A percentile compares a stretch with the other conserved stretches of the same genome.
phyloP scores from a whole-genome alignment of 805 yeast genomes.

The Maudiozyma serrabonitensis region DNA sequence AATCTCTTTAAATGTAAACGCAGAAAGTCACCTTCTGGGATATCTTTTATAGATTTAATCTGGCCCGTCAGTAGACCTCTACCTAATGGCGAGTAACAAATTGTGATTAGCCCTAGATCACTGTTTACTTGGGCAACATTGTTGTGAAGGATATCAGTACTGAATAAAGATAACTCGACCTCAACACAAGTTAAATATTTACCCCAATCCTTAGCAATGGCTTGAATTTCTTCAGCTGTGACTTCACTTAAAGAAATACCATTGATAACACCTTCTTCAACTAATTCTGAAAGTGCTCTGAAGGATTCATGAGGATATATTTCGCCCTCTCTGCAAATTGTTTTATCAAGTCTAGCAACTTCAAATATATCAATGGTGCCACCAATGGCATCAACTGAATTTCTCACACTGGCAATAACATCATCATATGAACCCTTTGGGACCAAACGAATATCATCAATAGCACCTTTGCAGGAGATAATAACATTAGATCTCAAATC shows the following conservation, averaged over 20 bases:
- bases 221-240: slow-evolving; percentile 46
- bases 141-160: slow-evolving; percentile 49
- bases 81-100: slow-evolving; percentile 79
- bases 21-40: slow-evolving; percentile 50
- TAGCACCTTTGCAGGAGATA: slow-evolving; percentile 62
- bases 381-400: slow-evolving; percentile 32
- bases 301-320: slow-evolving; percentile 44
- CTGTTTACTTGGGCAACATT: slow-evolving; percentile 55
- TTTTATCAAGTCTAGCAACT: slow-evolving; percentile 58
- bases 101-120: slow-evolving; percentile 50
- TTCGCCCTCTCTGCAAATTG: slow-evolving; percentile 16
- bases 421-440: slow-evolving; percentile 46
- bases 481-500: slow-evolving; percentile 46
- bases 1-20: slow-evolving; percentile 48
- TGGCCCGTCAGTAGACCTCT: slow-evolving; percentile 68
- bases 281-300: slow-evolving; percentile 43
- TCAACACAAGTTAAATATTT: slow-evolving; percentile 60
- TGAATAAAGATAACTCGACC: slow-evolving; percentile 65
- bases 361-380: slow-evolving; percentile 53
- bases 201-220: slow-evolving; percentile 42
- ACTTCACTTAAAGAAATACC: slow-evolving; percentile 73
- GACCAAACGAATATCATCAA: slow-evolving; percentile 26
- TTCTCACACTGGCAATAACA: slow-evolving; percentile 40
- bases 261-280: slow-evolving; percentile 55
- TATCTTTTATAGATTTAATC: slow-evolving; percentile 36